These are phyloP conservation scores for Tillandsia leiboldiana DNA, from an alignment of 176 grass and related monocot species.

Conservation along the genomic window DNA sequence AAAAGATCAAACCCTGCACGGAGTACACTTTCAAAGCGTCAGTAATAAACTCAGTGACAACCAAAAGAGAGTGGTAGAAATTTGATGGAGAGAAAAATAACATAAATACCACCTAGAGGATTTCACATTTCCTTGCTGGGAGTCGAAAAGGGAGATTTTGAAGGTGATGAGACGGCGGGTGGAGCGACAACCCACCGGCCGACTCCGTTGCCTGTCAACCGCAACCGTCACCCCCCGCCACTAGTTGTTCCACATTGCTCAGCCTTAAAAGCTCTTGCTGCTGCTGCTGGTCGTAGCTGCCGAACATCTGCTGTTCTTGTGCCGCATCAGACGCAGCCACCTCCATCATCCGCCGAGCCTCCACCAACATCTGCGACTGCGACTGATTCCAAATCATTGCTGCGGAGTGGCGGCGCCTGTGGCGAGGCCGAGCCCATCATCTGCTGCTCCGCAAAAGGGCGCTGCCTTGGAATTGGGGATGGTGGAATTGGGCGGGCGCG, in stretches of 20 bases:
- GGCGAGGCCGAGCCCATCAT: constrained; percentile 23
- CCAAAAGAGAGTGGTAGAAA: too few relatives aligned
- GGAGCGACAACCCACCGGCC: neutral
- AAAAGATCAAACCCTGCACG: too few relatives aligned
- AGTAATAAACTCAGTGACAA: too few relatives aligned
- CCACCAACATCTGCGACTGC: too few relatives aligned
- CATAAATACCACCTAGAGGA: too few relatives aligned
- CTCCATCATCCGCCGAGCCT: constrained; percentile 32
- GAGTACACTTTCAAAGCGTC: too few relatives aligned
- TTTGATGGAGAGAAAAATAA: too few relatives aligned
- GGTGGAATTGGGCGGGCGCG: constrained; percentile 2
- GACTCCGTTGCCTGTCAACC: neutral
- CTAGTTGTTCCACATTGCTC: neutral
- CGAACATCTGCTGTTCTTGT: too few relatives aligned
- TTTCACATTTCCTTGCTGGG: too few relatives aligned
- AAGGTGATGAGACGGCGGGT: too few relatives aligned
- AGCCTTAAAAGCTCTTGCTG: constrained; percentile 9
- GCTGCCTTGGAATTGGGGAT: neutral
- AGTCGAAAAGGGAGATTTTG: too few relatives aligned
- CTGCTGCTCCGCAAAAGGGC: neutral
- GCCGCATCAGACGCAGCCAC: constrained; percentile 22
- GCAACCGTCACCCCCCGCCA: neutral
- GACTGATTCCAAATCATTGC: neutral
- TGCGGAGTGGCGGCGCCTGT: constrained; percentile 18
- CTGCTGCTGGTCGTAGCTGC: too few relatives aligned